Percentiles rank a stretch among this genome's conserved stretches.
Evolutionary conservation across 176 grass and related monocot genomes (phyloP).

Genomic region (Coix lacrymajobi): DNA sequence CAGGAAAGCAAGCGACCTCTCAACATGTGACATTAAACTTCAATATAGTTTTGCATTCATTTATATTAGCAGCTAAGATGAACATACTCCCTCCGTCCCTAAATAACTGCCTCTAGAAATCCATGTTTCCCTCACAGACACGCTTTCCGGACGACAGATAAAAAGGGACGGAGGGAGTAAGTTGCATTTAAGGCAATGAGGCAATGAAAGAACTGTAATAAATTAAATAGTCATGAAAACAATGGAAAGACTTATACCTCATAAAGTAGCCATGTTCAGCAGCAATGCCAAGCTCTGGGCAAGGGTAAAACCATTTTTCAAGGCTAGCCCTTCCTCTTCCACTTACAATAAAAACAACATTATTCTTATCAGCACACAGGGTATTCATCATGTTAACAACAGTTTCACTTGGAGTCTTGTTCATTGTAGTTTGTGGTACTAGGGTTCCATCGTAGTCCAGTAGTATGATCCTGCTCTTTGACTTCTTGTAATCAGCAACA

Average conservation of each 20-base stretch:
- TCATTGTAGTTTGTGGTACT: slow-evolving; percentile 42
- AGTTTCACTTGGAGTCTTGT: slow-evolving; percentile 35
- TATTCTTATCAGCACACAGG: slow-evolving; percentile 38
- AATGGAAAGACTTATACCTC: slow-evolving; percentile 23
- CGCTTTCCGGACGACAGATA: too few relatives aligned
- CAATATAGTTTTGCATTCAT: neutral
- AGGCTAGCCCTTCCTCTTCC: slow-evolving; percentile 48
- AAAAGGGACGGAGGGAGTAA: too few relatives aligned
- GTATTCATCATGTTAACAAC: slow-evolving; percentile 48
- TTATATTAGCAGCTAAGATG: neutral
- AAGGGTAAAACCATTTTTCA: slow-evolving; percentile 51
- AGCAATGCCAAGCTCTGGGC: slow-evolving; percentile 57
- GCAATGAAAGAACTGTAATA: neutral
- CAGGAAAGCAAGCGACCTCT: neutral
- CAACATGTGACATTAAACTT: neutral
- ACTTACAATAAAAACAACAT: slow-evolving; percentile 49
- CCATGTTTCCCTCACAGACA: too few relatives aligned
- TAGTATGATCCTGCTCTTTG: slow-evolving; percentile 45
- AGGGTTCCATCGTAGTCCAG: slow-evolving; percentile 49
- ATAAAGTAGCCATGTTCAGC: slow-evolving; percentile 72
- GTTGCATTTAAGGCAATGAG: neutral
- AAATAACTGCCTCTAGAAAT: too few relatives aligned
- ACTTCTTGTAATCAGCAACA: slow-evolving; percentile 47
- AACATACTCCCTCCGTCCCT: too few relatives aligned
- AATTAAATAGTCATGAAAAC: neutral